Base-by-base conservation (phyloP, 441 rosid species). In the Croton laevigatus region DNA sequence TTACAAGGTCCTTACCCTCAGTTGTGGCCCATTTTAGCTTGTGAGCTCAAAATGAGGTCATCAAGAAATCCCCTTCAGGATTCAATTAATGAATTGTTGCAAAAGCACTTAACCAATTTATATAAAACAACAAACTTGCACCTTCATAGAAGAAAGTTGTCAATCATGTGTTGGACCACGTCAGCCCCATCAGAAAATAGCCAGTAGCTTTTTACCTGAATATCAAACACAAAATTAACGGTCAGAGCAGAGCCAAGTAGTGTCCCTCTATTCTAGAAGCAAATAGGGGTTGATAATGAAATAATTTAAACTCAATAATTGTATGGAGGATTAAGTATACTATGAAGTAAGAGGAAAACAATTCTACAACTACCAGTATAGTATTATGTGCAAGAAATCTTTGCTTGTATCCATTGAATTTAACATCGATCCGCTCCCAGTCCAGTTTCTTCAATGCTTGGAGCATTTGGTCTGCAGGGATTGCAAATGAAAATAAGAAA, bases 371-470 rank as follows among this genome's bases (percentile, higher is more conserved):
- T 67, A 81, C 98, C 97, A 86, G 92, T 78, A 94, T 90, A 62
- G 96, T 85, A 73, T 8, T 84, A 77, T 91, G 98, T 45, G 96
- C 97, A 8, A 89, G 60, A 66, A 83, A 71, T 79, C 89, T 81
- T 73, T 89, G 98, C 49, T 71, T 49, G 17, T 85, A 88, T 82
- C 97, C 88, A 4, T 85, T 83, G 81, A 94, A 94, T 81, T 83
- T 81, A 76, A 91, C 95, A 68, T 94, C 95, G 48, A 89, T 70
- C 59, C 97, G 74, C 69, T 94, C 93, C 97, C 98, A 94, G 73
- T 81, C 81, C 77, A 91, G 7, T 70, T 72, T 79, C 49, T 86
- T 88, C 80, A 91, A 74, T 54, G 76, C 80, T 76, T 83, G 83
- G 78, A 94, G 78, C 96, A 91, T 91, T 68, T 83, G 88, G 80